A percentile compares a stretch with the other conserved stretches of the same genome.
Evolutionary conservation across 805 yeast genomes (phyloP).

Genomic region (Deakozyma indianensis): DNA sequence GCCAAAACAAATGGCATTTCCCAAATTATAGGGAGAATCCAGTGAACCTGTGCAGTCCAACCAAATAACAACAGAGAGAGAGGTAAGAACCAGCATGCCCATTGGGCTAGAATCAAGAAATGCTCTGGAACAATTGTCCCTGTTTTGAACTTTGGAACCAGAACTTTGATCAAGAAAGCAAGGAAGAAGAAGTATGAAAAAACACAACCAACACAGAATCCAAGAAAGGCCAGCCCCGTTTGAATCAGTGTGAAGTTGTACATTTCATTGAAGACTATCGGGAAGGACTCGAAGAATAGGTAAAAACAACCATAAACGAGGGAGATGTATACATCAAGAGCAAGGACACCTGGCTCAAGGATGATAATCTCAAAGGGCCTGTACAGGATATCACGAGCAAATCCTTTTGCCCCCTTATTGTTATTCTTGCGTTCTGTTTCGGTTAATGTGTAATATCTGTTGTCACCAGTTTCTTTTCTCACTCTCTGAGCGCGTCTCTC

Average conservation of each 20-base stretch:
- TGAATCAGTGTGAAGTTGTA: slow-evolving; percentile 35
- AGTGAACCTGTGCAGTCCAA: slow-evolving; percentile 18
- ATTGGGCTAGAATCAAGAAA: background rate
- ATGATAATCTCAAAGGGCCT: slow-evolving; percentile 33
- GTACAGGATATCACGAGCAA: slow-evolving; percentile 8
- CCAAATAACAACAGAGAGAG: background rate
- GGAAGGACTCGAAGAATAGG: slow-evolving; percentile 48
- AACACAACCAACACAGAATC: slow-evolving; percentile 32
- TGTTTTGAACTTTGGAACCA: background rate
- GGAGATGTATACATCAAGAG: slow-evolving; percentile 38
- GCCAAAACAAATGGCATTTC: slow-evolving; percentile 26
- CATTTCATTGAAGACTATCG: slow-evolving; percentile 34
- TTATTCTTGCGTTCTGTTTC: background rate
- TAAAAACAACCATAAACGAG: slow-evolving; percentile 38
- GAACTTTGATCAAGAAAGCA: background rate
- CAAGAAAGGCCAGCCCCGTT: slow-evolving; percentile 32
- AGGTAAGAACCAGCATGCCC: background rate
- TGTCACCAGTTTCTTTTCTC: slow-evolving; percentile 26
- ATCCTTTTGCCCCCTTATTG: background rate
- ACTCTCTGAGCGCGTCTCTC: slow-evolving; percentile 34
- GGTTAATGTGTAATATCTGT: slow-evolving; percentile 9
- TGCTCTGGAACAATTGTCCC: background rate
- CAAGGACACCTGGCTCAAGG: slow-evolving; percentile 41
- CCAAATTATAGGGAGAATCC: slow-evolving; percentile 37
- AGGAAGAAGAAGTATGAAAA: slow-evolving; percentile 18